phyloP scores from a whole-genome alignment of 1,284 basidiomycete genomes.

The Takashimella koratensis region DNA sequence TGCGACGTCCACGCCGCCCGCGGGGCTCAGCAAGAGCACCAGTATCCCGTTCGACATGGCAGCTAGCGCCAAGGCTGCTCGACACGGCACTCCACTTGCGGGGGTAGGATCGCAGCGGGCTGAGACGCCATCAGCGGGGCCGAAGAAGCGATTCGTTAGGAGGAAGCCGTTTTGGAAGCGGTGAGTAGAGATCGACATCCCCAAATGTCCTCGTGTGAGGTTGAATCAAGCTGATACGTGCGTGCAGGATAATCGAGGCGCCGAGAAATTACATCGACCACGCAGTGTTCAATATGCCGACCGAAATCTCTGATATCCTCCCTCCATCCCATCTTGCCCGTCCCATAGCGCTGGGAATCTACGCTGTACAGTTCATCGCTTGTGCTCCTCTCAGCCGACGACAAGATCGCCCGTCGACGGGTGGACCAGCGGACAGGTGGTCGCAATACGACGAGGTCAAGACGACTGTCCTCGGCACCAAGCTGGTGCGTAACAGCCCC shows the following conservation, averaged over 20 bases:
- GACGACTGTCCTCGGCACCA: slow-evolving; percentile 6
- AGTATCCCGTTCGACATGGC: slow-evolving; percentile 44
- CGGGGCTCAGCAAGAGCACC: slow-evolving; percentile 27
- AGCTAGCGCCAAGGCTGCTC: slow-evolving; percentile 27
- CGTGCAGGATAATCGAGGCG: slow-evolving; percentile 20
- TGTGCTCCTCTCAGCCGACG: slow-evolving; percentile 12
- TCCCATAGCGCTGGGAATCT: slow-evolving; percentile 33
- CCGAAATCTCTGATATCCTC: slow-evolving; percentile 30
- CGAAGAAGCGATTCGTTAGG: slow-evolving; percentile 37
- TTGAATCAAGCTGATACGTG: background rate
- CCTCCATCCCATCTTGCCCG: slow-evolving; percentile 36
- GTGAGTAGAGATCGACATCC: too few relatives aligned
- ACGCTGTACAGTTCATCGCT: slow-evolving; percentile 13
- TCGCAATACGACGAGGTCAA: slow-evolving; percentile 28
- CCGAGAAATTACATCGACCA: slow-evolving; percentile 29
- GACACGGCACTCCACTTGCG: slow-evolving; percentile 8
- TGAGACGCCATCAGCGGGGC: slow-evolving; percentile 3
- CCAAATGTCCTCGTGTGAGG: background rate
- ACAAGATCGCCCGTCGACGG: slow-evolving; percentile 11
- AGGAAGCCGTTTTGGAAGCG: slow-evolving; percentile 31
- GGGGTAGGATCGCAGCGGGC: background rate
- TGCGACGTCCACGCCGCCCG: slow-evolving; percentile 35
- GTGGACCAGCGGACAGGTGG: slow-evolving; percentile 33
- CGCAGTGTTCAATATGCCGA: slow-evolving; percentile 24
- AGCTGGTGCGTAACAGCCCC: background rate